phyloP scores from a whole-genome alignment of 2,329 filamentous ascomycete genomes.

The Penicillium sp. region DNA sequence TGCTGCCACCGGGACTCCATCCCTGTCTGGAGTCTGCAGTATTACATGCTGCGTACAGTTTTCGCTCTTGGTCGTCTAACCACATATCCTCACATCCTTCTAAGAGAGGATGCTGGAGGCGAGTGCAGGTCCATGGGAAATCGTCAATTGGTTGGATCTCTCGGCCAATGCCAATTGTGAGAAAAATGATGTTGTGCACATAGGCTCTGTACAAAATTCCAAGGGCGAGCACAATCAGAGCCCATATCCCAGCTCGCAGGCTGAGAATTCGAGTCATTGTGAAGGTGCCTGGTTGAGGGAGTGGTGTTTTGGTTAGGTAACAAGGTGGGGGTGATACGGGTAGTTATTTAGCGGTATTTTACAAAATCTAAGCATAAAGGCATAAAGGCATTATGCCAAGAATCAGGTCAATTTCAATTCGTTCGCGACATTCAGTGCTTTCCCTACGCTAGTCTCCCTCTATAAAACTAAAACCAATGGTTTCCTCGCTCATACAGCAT shows the following conservation, averaged over 20 bases:
- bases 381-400: too few species aligned
- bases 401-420: too few species aligned
- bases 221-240: neutral
- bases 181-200: neutral
- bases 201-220: neutral
- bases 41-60: neutral
- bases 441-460: too few species aligned
- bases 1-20: constrained; percentile 9
- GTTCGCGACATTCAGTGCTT: too few species aligned
- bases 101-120: constrained; percentile 26
- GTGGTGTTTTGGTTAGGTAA: too few species aligned
- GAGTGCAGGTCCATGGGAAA: constrained; percentile 31
- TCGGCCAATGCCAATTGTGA: constrained; percentile 13
- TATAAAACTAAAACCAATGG: too few species aligned
- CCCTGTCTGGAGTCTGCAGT: neutral
- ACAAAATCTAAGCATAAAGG: too few species aligned
- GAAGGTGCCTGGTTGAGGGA: neutral
- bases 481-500: too few species aligned
- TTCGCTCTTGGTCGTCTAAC: constrained; percentile 20
- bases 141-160: constrained; percentile 30
- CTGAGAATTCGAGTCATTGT: neutral
- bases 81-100: constrained; percentile 33
- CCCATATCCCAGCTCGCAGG: neutral
- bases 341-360: too few species aligned
- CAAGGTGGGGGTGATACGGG: too few species aligned